Evolutionary conservation across 106 monocot genomes (phyloP).

Genomic region (Allium sativum): DNA sequence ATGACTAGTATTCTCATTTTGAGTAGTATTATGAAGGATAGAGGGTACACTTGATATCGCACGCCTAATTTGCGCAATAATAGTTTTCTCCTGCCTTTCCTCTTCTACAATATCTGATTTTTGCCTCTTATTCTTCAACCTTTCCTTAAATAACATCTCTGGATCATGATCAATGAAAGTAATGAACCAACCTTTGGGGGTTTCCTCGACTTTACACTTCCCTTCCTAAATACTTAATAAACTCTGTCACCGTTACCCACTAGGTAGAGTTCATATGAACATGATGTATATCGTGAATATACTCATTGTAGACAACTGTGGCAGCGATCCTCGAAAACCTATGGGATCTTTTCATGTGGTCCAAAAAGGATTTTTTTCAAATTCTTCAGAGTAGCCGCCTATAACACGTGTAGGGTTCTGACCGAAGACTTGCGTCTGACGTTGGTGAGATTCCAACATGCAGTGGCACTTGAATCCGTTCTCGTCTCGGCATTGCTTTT

Average conservation of each 20-base stretch:
- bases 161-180: conserved; percentile 95
- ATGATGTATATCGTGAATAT: conserved; percentile 82
- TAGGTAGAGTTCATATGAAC: conserved; percentile 95
- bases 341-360: conserved; percentile 74
- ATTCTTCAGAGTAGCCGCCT: conserved; percentile 83
- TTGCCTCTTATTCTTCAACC: conserved; percentile 59
- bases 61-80: conserved; percentile 70
- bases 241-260: conserved; percentile 93
- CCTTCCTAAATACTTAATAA: conserved; percentile 85
- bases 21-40: too few relatives aligned
- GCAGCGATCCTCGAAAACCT: conserved; percentile 88
- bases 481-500: conserved; percentile 99
- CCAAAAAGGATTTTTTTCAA: conserved; percentile 52
- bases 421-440: conserved; percentile 98
- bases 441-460: conserved; percentile 90
- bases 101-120: conserved; percentile 78
- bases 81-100: conserved; percentile 66
- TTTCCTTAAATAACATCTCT: conserved; percentile 70
- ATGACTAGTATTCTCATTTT: too few relatives aligned
- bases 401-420: conserved; percentile 73
- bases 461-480: conserved; percentile 99
- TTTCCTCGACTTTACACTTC: conserved; percentile 96
- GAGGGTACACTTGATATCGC: conserved; percentile 15
- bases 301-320: conserved; percentile 97
- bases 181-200: conserved; percentile 97